Conservation (phyloP, 257 asterid genomes). For the Solanum tacnaense region DNA sequence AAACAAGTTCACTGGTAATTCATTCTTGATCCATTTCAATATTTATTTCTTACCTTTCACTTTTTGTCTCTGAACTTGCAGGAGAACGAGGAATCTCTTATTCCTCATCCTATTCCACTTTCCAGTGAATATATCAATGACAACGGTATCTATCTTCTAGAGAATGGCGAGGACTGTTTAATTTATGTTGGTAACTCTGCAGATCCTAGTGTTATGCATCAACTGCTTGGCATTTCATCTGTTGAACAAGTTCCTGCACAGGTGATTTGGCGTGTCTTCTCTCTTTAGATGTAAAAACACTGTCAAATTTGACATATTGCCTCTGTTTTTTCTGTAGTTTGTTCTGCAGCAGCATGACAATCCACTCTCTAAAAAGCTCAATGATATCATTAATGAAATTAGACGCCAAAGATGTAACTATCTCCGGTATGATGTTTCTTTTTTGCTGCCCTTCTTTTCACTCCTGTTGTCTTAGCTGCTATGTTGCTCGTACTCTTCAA, state of each 20-base stretch:
- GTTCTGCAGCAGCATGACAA: conserved; percentile 78
- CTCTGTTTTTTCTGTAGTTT: conserved; percentile 32
- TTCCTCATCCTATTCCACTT: conserved; percentile 70
- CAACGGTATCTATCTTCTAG: conserved; percentile 86
- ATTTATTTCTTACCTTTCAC: not conserved
- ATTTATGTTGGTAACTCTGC: conserved; percentile 66
- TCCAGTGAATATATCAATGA: conserved; percentile 60
- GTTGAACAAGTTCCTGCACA: conserved; percentile 65
- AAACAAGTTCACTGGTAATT: not conserved
- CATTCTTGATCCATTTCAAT: not conserved
- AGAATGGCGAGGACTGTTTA: conserved; percentile 88
- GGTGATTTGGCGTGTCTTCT: conserved; percentile 23
- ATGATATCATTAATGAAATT: conserved; percentile 71
- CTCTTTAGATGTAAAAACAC: not conserved
- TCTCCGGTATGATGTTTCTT: conserved; percentile 46
- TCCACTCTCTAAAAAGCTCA: conserved; percentile 75
- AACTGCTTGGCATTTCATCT: conserved; percentile 67
- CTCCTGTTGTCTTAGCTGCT: not conserved
- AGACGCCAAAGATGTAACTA: conserved; percentile 89
- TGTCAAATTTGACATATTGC: not conserved
- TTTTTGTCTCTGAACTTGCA: conserved; percentile 16
- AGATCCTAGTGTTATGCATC: conserved; percentile 32
- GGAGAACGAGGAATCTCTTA: conserved; percentile 55
- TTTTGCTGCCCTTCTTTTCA: not conserved
- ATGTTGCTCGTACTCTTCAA: not conserved